Conservation (phyloP, 2,329 filamentous ascomycete species). For the Didymella exigua region DNA sequence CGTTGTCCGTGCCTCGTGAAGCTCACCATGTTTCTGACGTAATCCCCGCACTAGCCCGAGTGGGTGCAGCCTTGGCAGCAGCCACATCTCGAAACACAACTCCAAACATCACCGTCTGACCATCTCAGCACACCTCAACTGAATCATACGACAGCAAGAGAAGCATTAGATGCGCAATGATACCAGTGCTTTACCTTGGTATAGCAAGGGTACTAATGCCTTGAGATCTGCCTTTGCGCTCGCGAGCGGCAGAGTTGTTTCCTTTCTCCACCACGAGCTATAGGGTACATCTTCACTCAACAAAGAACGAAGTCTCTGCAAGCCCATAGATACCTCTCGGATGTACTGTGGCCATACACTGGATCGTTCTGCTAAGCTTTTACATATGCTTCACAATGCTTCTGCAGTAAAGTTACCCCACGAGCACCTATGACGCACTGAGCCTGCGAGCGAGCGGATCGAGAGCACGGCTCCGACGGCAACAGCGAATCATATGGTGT, state of each 20-base stretch:
- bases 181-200: neutral
- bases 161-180: neutral
- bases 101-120: slow-evolving; percentile 39
- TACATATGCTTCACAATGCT: slow-evolving; percentile 16
- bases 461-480: slow-evolving; percentile 20
- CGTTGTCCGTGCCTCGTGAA: neutral
- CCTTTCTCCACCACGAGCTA: neutral
- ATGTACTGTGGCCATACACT: neutral
- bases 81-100: slow-evolving; percentile 30
- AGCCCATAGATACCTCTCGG: neutral
- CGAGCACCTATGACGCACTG: slow-evolving; percentile 7
- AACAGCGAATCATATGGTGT: slow-evolving; percentile 3
- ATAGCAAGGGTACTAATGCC: neutral
- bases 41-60: neutral
- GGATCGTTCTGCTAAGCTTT: slow-evolving; percentile 4
- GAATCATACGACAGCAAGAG: neutral
- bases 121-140: slow-evolving; percentile 10
- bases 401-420: slow-evolving; percentile 9
- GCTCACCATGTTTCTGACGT: neutral
- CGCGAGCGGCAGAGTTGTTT: neutral
- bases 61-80: neutral
- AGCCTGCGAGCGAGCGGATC: slow-evolving; percentile 12
- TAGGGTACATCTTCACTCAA: neutral
- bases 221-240: no score
- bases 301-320: neutral